These are phyloP conservation scores for Rubia peregrina DNA, from an alignment of 305 asterid genomes.

Conservation along the genomic window DNA sequence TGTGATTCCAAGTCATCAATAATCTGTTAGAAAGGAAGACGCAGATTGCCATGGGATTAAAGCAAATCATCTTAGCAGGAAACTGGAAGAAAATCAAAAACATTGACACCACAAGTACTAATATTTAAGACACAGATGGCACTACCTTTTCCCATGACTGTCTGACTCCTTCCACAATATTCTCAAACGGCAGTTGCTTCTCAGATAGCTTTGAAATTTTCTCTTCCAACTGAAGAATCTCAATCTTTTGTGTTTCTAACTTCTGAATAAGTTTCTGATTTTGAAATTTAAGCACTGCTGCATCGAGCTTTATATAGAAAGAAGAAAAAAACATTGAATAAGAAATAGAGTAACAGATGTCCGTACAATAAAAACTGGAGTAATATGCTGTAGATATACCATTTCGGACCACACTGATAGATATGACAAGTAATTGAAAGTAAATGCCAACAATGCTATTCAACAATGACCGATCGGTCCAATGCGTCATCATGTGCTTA, in stretches of 20 bases:
- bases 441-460: background rate
- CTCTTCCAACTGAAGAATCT: constrained; percentile 53
- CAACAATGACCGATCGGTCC: background rate
- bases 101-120: constrained; percentile 3
- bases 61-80: constrained; percentile 10
- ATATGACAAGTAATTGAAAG: background rate
- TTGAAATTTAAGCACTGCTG: constrained; percentile 85
- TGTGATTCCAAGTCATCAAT: constrained; percentile 60
- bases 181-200: constrained; percentile 57
- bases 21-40: constrained; percentile 40
- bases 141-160: constrained; percentile 74
- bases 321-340: background rate
- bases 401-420: background rate
- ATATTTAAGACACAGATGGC: constrained; percentile 7
- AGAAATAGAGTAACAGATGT: background rate
- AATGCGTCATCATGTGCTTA: background rate
- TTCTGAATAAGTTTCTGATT: constrained; percentile 89
- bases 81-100: background rate
- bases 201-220: constrained; percentile 45
- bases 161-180: constrained; percentile 42
- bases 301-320: constrained; percentile 56
- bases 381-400: background rate
- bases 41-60: constrained; percentile 18
- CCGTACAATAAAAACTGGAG: background rate
- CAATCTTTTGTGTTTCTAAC: constrained; percentile 85